phyloP scores from a whole-genome alignment of 441 rosid species.

The Corymbia citriodora region DNA sequence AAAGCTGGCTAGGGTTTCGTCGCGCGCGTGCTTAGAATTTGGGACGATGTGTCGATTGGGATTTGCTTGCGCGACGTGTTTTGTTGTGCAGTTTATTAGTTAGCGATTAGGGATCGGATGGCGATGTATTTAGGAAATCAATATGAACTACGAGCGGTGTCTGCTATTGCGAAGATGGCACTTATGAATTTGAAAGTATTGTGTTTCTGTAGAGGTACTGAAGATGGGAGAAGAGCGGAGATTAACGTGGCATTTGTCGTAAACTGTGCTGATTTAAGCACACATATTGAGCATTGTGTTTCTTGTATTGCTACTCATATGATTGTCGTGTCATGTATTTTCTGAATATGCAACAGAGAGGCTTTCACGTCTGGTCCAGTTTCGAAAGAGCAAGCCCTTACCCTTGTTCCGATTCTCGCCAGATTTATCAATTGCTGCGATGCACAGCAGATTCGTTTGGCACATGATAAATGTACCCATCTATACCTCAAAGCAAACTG shows the following conservation, averaged over 20 bases:
- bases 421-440: conserved; percentile 64
- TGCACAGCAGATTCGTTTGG: conserved; percentile 70
- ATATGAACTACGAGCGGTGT: background rate
- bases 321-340: background rate
- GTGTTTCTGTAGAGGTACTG: background rate
- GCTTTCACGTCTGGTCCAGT: conserved; percentile 48
- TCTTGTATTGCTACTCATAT: background rate
- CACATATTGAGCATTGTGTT: background rate
- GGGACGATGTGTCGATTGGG: background rate
- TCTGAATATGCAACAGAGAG: conserved; percentile 46
- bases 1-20: background rate
- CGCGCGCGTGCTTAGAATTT: background rate
- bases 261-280: background rate
- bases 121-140: background rate
- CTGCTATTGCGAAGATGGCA: background rate
- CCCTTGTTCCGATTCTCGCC: conserved; percentile 32
- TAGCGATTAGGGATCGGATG: background rate
- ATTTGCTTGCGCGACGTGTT: background rate
- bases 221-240: background rate
- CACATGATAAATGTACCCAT: conserved; percentile 62
- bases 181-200: background rate
- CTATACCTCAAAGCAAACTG: background rate
- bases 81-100: background rate
- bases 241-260: background rate
- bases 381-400: conserved; percentile 44